Base-by-base conservation (phyloP, 2,329 filamentous ascomycete genomes). In the Colletotrichum orchidophilum region DNA sequence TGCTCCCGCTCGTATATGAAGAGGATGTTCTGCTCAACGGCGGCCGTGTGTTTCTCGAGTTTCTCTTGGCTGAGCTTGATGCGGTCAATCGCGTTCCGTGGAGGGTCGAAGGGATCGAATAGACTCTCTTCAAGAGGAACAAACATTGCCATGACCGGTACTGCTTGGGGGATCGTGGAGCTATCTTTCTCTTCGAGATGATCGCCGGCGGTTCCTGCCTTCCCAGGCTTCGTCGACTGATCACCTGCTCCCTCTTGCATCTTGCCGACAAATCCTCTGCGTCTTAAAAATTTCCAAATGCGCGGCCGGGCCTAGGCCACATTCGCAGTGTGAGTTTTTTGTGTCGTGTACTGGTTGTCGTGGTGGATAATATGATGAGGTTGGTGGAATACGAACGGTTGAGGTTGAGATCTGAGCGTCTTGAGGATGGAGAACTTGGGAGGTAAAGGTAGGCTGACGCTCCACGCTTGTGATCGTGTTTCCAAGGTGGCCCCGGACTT, bases 1-100 rank as follows among this genome's bases (percentile, higher is more conserved):
- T 77, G 78, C 72, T 83, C 81, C 24, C 80, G 77, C 58, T 77
- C 75, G 46, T 81, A 79, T 58, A 82, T 76, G 70, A 77, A 77
- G 31, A 77, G 46, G 26, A 82, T 69, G 54, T 81, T 81, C 26
- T 77, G 74, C 31, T 75, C 75, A 24, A 82, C 78, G 15, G 74
- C 78, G 1, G 66, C 67, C 13, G 74, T 74, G 62, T 81, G 77
- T 62, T 75, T 74, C 35, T 82, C 79, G 42, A 82, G 68, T 35
- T 75, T 78, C 35, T 77, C 68, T 12, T 80, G 71, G 52, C 79
- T 78, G 33, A 70, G 62, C 66, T 77, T 72, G 18, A 81, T 74
- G 3, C 76, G 78, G 35, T 79, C 77, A 46, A 78, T 57, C 6
- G 78, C 72, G 65, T 76, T 73, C 18, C 74, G 75, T 3, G 78